These are phyloP conservation scores for Physaria fendleri DNA, from an alignment of 345 rosid species.

Conservation along the genomic window DNA sequence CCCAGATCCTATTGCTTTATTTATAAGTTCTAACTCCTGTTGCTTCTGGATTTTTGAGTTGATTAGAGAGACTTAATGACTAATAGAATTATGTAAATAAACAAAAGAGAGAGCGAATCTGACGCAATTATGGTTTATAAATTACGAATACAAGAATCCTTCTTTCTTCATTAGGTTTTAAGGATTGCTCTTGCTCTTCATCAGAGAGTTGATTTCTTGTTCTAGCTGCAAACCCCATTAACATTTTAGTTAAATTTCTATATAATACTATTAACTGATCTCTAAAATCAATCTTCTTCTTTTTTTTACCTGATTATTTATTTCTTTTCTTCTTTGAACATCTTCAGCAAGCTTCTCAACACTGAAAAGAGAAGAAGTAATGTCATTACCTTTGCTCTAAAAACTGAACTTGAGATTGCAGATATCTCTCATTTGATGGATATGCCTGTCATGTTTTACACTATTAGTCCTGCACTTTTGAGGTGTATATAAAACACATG, in stretches of 20 bases:
- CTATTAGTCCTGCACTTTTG: neutral
- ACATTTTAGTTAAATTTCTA: neutral
- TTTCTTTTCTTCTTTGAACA: slow-evolving; percentile 54
- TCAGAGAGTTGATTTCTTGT: slow-evolving; percentile 8
- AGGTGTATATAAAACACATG: neutral
- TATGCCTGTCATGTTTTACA: slow-evolving; percentile 32
- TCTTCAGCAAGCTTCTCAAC: slow-evolving; percentile 66
- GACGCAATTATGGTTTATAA: neutral
- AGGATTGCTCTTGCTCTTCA: neutral
- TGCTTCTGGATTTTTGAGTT: slow-evolving; percentile 3
- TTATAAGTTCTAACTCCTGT: neutral
- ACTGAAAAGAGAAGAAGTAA: slow-evolving; percentile 33
- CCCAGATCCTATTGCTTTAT: neutral
- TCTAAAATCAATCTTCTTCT: neutral
- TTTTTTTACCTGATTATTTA: slow-evolving; percentile 54
- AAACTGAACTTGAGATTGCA: slow-evolving; percentile 49
- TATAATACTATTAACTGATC: neutral
- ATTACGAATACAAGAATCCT: neutral
- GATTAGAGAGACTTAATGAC: slow-evolving; percentile 1
- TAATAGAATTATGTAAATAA: neutral
- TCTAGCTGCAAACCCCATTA: slow-evolving; percentile 14
- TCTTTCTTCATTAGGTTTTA: neutral
- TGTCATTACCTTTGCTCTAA: slow-evolving; percentile 68
- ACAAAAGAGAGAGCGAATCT: neutral
- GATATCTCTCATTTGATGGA: slow-evolving; percentile 57